Evolutionary conservation across 495 filamentous ascomycete species (phyloP), one percentile per base, ranked within the genome.

Genomic region (Neurospora cerealis): DNA sequence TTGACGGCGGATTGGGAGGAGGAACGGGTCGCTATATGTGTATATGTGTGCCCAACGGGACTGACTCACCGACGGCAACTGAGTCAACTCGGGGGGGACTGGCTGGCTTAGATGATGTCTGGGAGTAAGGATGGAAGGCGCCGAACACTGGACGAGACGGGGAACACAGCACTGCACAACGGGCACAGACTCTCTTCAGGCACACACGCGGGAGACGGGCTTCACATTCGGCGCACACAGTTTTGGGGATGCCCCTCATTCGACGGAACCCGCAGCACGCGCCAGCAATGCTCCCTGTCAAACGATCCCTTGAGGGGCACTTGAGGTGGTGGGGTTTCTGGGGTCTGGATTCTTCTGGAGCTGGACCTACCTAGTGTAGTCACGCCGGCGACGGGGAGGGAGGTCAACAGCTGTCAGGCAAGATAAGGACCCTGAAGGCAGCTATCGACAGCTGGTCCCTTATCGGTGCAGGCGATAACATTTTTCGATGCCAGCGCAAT

Each of bases 51-150:
- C 24, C 19, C 39, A 41, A 21, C 9, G 71, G 32, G n/a, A 37
- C 71, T 60, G 39, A 48, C 71, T 72, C 71, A 36, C 71, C 44
- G 42, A 19, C 44, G 13, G 54, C 44, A 72, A 72, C 42, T 72
- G 54, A 66, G 54, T 66, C 54, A 66, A 66, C 28, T 66, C 54
- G 54, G 28, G 54, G 48, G 54, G 28, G 48, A 60, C 48, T 60
- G 48, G 48, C 21, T 60, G 48, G 28, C 54, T 62, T 8, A 32
- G 54, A 62, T 17, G 54, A 28, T 66, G 28, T 66, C 28, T 66
- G 54, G 3, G 54, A 66, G 28, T 34, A 66, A 66, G 54, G 54
- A 66, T 34, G 54, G 54, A 66, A 66, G 19, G 54, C 54, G 28
- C 54, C 54, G 28, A 62, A 66, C 28, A 66, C 54, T 62, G 54